Evolutionary conservation across 257 asterid species (phyloP).

Genomic region (Hygrophila difformis): DNA sequence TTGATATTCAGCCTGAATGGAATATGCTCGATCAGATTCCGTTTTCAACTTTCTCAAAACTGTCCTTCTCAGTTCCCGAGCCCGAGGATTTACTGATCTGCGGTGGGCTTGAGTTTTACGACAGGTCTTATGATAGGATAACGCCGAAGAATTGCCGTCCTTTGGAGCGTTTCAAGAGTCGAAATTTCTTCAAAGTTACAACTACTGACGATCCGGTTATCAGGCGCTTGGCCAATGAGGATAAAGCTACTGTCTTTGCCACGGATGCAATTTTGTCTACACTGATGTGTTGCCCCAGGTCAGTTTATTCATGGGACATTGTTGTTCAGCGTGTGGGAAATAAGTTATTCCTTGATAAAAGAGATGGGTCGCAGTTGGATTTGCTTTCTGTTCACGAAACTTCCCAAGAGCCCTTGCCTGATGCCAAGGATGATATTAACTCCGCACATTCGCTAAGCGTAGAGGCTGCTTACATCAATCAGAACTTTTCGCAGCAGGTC

Average conservation of each 20-base stretch:
- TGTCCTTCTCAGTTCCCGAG: constrained; percentile 71
- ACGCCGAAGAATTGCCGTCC: constrained; percentile 70
- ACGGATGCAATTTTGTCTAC: constrained; percentile 77
- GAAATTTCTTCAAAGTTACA: constrained; percentile 85
- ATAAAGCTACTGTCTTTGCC: constrained; percentile 89
- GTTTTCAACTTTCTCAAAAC: constrained; percentile 80
- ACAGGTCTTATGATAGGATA: constrained; percentile 67
- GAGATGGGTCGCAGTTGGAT: constrained; percentile 92
- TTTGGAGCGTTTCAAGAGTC: constrained; percentile 74
- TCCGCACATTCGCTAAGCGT: constrained; percentile 76
- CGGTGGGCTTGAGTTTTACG: constrained; percentile 85
- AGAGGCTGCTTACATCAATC: constrained; percentile 89
- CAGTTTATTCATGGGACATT: constrained; percentile 94
- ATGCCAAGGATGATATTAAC: constrained; percentile 83
- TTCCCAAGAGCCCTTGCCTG: constrained; percentile 92
- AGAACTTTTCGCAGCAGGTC: constrained; percentile 92
- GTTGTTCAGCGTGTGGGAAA: constrained; percentile 93
- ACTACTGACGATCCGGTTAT: constrained; percentile 95
- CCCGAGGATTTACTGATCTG: constrained; percentile 83
- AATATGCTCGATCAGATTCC: constrained; percentile 97
- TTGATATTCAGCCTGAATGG: constrained; percentile 99
- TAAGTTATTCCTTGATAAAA: constrained; percentile 80
- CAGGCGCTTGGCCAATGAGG: constrained; percentile 88
- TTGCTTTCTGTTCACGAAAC: constrained; percentile 90
- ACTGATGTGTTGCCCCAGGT: constrained; percentile 85